These are phyloP conservation scores for Drosera spatulata DNA, from an alignment of 179 eudicot genomes.

Conservation along the genomic window DNA sequence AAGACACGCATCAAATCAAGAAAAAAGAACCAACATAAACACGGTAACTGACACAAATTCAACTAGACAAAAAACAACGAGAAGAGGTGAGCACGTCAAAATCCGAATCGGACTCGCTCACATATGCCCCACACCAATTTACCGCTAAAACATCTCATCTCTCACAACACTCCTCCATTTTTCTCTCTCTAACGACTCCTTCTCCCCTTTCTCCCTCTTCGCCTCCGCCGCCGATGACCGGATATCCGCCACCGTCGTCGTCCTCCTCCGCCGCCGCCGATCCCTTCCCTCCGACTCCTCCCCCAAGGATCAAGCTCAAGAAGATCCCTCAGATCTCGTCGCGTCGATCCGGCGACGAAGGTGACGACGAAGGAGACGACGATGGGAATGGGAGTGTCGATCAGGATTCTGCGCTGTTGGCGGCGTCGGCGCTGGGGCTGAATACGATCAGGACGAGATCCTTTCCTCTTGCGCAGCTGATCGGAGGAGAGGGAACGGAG, in stretches of 20 bases:
- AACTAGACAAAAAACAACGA: too few relatives aligned
- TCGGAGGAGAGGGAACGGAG: background rate
- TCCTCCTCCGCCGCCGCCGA: constrained; percentile 4
- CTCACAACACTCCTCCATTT: background rate
- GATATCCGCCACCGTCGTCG: constrained; percentile 1
- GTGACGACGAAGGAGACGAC: background rate
- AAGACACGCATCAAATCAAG: too few relatives aligned
- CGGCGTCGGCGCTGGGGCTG: constrained; percentile 45
- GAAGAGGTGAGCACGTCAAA: constrained; percentile 19
- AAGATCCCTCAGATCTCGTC: constrained; percentile 45
- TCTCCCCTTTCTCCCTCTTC: background rate
- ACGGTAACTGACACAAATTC: too few relatives aligned
- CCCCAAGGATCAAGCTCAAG: constrained; percentile 19
- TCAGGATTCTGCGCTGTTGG: constrained; percentile 27
- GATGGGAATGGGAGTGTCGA: constrained; percentile 5
- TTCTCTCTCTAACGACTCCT: constrained; percentile 3
- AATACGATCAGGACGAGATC: constrained; percentile 65
- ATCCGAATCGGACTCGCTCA: constrained; percentile 16
- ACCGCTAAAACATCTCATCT: constrained; percentile 36
- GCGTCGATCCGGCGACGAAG: constrained; percentile 11
- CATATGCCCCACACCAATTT: constrained; percentile 21
- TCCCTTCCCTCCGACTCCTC: background rate
- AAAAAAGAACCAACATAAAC: too few relatives aligned
- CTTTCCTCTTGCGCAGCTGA: constrained; percentile 8
- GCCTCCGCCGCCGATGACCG: background rate